Base-by-base conservation (phyloP, 78 protist genomes). In the Dictyostelium intermedium region DNA sequence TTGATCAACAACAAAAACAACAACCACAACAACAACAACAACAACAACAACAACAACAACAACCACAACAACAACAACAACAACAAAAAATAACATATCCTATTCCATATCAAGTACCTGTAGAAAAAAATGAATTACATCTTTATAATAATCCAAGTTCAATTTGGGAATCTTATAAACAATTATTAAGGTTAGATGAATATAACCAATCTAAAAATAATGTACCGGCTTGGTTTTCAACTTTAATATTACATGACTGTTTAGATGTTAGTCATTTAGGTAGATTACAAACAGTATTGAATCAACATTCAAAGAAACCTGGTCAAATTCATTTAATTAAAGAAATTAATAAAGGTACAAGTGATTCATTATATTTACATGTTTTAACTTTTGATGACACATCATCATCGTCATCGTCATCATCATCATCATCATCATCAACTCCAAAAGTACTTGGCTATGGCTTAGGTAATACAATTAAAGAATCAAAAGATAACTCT, bases 201-300 rank as follows among this genome's bases (percentile, higher is more conserved):
- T 50, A 50, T 50, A 11, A 50, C 3, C 18, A 13, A 13, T 61
- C 60, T 10, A 39, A 43, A 43, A 18, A 23, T 43, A 43, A 11
- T 13, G 47, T 86, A 10, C 92, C 92, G 39, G 18, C 56, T 37
- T 86, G 92, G 92, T 86, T 86, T 61, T 78, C 83, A 74, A 86
- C 84, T 27, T 23, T 86, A n/a, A 8, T 50, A n/a, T 32, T 77
- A 60, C 11, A 39, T 5, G 25, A 25, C 2, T 23, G 43, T 61
- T 18, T 23, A 3, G 23, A 39, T 25, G 16, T 13, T 25, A 25
- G 25, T 78, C 78, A 53, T 77, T 35, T 77, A 14, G 34, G 35
- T 13, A 74, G 69, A 43, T 18, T 86, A 56, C 50, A 77, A 60
- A 35, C 77, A 56, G n/a, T 86, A 1, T 23, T 77, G 18, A 5